These are phyloP conservation scores for Amaranthus tricolor DNA, from an alignment of 179 eudicot species.

Conservation along the genomic window DNA sequence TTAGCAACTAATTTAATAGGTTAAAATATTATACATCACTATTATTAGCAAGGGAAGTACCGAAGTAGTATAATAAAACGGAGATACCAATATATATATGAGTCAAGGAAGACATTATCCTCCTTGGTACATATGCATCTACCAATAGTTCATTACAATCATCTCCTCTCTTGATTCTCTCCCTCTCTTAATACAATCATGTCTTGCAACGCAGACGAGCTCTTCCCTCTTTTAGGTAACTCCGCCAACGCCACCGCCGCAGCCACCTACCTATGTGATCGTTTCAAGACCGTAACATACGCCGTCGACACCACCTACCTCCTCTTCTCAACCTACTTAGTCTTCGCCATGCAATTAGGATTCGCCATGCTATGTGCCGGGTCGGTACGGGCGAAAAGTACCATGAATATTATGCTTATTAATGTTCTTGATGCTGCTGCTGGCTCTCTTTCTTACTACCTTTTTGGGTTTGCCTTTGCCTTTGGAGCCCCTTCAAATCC, in stretches of 20 bases:
- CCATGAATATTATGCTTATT: slow-evolving; percentile 47
- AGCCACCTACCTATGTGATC: slow-evolving; percentile 35
- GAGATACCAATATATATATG: too few relatives aligned
- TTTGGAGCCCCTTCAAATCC: slow-evolving; percentile 38
- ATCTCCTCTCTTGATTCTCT: not conserved
- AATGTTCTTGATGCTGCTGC: slow-evolving; percentile 46
- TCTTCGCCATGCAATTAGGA: slow-evolving; percentile 43
- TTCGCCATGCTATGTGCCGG: slow-evolving; percentile 50
- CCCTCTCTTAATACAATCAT: not conserved
- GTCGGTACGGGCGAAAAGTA: slow-evolving; percentile 42
- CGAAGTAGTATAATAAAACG: too few relatives aligned
- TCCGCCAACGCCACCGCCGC: slow-evolving; percentile 34
- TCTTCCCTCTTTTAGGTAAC: slow-evolving; percentile 28
- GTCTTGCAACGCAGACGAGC: slow-evolving; percentile 20
- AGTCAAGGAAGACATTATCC: too few relatives aligned
- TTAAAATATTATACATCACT: too few relatives aligned
- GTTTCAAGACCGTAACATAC: slow-evolving; percentile 30
- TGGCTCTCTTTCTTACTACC: slow-evolving; percentile 34
- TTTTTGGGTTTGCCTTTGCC: slow-evolving; percentile 43
- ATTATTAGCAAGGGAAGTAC: too few relatives aligned
- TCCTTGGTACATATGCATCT: too few relatives aligned
- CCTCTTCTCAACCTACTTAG: slow-evolving; percentile 41
- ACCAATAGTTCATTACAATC: too few relatives aligned
- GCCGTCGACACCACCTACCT: slow-evolving; percentile 43
- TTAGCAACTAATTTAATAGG: too few relatives aligned